Conservation (phyloP, 179 eudicot genomes). For the Beta macrorhiza region DNA sequence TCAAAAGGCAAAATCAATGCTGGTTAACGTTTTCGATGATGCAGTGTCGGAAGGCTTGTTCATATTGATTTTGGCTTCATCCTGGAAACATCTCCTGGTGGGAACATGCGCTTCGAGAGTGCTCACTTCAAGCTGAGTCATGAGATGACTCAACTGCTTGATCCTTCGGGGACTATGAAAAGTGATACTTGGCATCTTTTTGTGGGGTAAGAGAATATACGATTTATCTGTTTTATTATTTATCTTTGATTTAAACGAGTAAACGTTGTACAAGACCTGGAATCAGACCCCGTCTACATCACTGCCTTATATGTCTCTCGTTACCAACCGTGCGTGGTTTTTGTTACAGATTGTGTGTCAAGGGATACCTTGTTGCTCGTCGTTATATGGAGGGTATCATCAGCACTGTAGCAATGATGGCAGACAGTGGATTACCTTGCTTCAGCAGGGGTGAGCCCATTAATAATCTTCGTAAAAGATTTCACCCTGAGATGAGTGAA, state of each 20-base stretch:
- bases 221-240: not conserved
- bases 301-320: too few species aligned
- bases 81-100: slow-evolving; percentile 97
- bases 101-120: slow-evolving; percentile 97
- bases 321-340: slow-evolving; percentile 1
- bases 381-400: slow-evolving; percentile 97
- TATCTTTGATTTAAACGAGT: too few species aligned
- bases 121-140: slow-evolving; percentile 99
- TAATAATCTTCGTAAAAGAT: slow-evolving; percentile 89
- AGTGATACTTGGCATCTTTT: slow-evolving; percentile 91
- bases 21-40: slow-evolving; percentile 14
- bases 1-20: not conserved
- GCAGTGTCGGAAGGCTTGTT: slow-evolving; percentile 92
- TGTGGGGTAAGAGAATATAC: slow-evolving; percentile 58
- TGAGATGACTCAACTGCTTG: slow-evolving; percentile 98
- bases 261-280: too few species aligned
- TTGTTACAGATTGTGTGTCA: slow-evolving; percentile 76
- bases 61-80: slow-evolving; percentile 99
- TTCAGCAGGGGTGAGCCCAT: slow-evolving; percentile 96
- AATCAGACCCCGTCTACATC: not conserved
- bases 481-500: slow-evolving; percentile 97
- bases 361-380: slow-evolving; percentile 97
- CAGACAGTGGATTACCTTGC: slow-evolving; percentile 98
- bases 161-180: slow-evolving; percentile 96
- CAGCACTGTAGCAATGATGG: slow-evolving; percentile 80